Percentiles rank a stretch among this genome's conserved stretches.
phyloP scores from a whole-genome alignment of 1,139 yeast species.

The Protomyces pachydermus region DNA sequence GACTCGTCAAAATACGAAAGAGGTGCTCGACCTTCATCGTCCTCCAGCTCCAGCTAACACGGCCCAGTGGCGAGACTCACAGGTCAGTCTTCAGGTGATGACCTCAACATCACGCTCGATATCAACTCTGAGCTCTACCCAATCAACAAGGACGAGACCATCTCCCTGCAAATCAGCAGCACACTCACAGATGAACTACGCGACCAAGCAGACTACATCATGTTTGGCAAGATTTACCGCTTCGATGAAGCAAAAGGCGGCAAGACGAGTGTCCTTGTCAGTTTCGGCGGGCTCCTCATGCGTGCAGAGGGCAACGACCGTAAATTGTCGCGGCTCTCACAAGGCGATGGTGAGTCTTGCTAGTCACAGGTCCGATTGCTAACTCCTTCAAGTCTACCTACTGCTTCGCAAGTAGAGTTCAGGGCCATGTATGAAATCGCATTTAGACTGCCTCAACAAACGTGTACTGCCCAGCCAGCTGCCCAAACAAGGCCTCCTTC shows the following conservation, averaged over 20 bases:
- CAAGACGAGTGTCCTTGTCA: slow-evolving; percentile 65
- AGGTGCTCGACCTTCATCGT: slow-evolving; percentile 20
- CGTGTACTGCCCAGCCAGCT: slow-evolving; percentile 52
- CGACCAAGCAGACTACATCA: slow-evolving; percentile 95
- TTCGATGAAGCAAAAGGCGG: slow-evolving; percentile 81
- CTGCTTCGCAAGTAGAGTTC: slow-evolving; percentile 61
- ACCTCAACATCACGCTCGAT: slow-evolving; percentile 80
- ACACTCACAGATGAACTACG: slow-evolving; percentile 66
- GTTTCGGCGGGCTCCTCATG: slow-evolving; percentile 92
- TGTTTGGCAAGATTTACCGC: slow-evolving; percentile 97
- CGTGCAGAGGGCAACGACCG: slow-evolving; percentile 94
- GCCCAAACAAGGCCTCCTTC: slow-evolving; percentile 54
- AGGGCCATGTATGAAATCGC: too few species aligned
- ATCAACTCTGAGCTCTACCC: slow-evolving; percentile 92
- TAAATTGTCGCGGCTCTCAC: slow-evolving; percentile 79
- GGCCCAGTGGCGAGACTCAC: slow-evolving; percentile 68
- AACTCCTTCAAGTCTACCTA: slow-evolving; percentile 52
- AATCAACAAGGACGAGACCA: slow-evolving; percentile 66
- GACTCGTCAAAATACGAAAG: slow-evolving; percentile 90
- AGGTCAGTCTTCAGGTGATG: slow-evolving; percentile 79
- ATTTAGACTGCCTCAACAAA: slow-evolving; percentile 7
- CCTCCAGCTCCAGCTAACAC: not conserved
- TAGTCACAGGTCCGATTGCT: not conserved
- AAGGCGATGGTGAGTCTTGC: slow-evolving; percentile 54
- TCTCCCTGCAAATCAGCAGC: slow-evolving; percentile 85